Base-by-base conservation (phyloP, 2,329 filamentous ascomycete species). In the Myriosclerotinia scirpicola region DNA sequence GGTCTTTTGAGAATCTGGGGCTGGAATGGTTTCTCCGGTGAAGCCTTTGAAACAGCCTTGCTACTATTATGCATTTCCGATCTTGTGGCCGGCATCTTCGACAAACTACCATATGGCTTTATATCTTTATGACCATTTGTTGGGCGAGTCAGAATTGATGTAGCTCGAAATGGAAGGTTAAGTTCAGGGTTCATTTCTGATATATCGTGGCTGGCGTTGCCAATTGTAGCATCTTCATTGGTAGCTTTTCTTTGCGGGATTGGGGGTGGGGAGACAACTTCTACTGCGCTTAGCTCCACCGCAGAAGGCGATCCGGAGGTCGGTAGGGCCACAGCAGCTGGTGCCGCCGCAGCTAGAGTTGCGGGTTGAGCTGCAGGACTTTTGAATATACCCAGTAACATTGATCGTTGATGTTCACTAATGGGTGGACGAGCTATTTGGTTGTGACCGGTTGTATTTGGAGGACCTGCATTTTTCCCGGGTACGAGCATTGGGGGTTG, bases 1-100 rank as follows among this genome's bases (percentile, higher is more conserved):
- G 82, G 81, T 4, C 83, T 81, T 68, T 82, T 83, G 22, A 85
- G 73, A 36, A 85, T 84, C 65, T 84, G 81, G 11, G 83, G 83
- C 67, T 84, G 82, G 69, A 84, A 85, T 15, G 79, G 76, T 69
- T 81, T 84, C 15, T 76, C 72, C 11, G 67, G 58, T 38, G 78
- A 75, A 40, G 65, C 55, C 75, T 64, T 60, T 55, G 53, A 52
- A 7, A 44, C 17, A n/a, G n/a, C 9, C 62, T 56, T 60, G 58
- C 36, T 38, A 62, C 44, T 48, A 64, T 42, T 52, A 22, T 48
- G 38, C 38, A 53, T 42, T 20, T 62, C 46, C 44, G 64, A 42
- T 61, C 55, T 44, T 6, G 26, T 44, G n/a, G 11, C 15, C 17
- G 62, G 9, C 34, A 52, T 59, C 54, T 65, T 59, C 9, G 64